Evolutionary conservation across 2,329 filamentous ascomycete genomes (phyloP).

Genomic region (Cryphonectria parasitica): DNA sequence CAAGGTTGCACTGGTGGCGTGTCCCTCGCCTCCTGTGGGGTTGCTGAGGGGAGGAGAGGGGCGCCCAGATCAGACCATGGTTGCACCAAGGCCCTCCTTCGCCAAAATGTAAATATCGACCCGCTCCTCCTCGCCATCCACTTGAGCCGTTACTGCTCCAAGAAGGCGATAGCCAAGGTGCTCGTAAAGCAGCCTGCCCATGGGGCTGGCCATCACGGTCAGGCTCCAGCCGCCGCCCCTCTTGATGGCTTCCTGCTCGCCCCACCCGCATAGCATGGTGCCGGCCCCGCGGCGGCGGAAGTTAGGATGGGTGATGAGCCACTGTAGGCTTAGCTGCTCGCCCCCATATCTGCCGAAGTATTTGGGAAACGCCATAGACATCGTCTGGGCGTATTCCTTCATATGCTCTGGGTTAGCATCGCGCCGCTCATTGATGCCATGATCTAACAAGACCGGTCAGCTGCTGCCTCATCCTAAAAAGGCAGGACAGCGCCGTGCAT

Average conservation of each 20-base stretch:
- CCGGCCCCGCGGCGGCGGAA: slow-evolving; percentile 3
- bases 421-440: slow-evolving; percentile 2
- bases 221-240: not conserved
- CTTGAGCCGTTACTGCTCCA: not conserved
- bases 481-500: not conserved
- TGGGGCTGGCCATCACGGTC: slow-evolving; percentile 1
- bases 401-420: slow-evolving; percentile 3
- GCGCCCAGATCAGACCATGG: not conserved
- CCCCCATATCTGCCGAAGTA: not conserved
- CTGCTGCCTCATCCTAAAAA: not conserved
- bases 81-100: not conserved
- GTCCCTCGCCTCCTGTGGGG: not conserved
- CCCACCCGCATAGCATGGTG: not conserved
- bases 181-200: slow-evolving; percentile 1
- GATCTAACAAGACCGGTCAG: not conserved
- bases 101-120: not conserved
- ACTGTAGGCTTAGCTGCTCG: not conserved
- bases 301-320: slow-evolving; percentile 2
- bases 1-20: not conserved
- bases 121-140: not conserved
- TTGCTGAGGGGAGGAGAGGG: not conserved
- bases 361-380: not conserved
- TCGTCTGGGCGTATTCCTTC: not conserved
- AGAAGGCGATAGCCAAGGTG: not conserved
- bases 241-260: slow-evolving; percentile 9